Evolutionary conservation across 2,329 filamentous ascomycete species (phyloP).

Genomic region (Chaetomiaceae sp.): DNA sequence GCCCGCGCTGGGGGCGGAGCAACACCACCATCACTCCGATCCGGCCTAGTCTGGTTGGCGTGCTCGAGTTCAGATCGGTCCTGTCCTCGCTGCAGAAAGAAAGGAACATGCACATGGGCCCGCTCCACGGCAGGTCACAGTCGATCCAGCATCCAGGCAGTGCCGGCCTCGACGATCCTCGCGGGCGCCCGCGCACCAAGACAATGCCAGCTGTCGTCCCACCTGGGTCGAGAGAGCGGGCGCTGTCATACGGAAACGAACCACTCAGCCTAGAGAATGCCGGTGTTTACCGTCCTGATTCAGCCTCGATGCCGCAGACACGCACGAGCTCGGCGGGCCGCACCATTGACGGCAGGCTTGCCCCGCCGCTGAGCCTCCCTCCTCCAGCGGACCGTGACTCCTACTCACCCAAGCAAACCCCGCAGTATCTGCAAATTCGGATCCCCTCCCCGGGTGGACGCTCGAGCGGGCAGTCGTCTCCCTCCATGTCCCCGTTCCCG

Average conservation of each 20-base stretch:
- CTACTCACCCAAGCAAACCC: background rate
- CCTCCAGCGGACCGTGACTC: conserved; percentile 1
- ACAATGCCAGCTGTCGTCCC: conserved; percentile 16
- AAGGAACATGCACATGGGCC: conserved; percentile 48
- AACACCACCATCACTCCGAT: conserved; percentile 79
- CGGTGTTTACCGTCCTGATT: conserved; percentile 40
- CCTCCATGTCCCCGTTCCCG: conserved; percentile 61
- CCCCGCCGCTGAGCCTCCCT: conserved; percentile 18
- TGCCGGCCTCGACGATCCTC: conserved; percentile 8
- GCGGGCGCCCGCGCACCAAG: conserved; percentile 15
- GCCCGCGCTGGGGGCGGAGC: conserved; percentile 60
- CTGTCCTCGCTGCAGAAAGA: conserved; percentile 82
- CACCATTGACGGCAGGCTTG: conserved; percentile 25
- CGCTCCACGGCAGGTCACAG: conserved; percentile 26
- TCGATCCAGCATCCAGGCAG: conserved; percentile 29
- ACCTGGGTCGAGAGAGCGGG: conserved; percentile 34
- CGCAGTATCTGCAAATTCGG: conserved; percentile 37
- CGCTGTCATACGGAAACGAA: conserved; percentile 44
- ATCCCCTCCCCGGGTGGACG: conserved; percentile 44
- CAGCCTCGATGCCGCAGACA: conserved; percentile 25
- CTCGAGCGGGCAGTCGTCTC: conserved; percentile 44
- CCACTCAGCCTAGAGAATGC: conserved; percentile 33
- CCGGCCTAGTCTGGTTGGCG: conserved; percentile 86
- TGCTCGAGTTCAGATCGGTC: conserved; percentile 87
- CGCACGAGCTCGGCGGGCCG: conserved; percentile 16